Conservation (phyloP, 345 rosid species). For the Streptanthus diversifolius region DNA sequence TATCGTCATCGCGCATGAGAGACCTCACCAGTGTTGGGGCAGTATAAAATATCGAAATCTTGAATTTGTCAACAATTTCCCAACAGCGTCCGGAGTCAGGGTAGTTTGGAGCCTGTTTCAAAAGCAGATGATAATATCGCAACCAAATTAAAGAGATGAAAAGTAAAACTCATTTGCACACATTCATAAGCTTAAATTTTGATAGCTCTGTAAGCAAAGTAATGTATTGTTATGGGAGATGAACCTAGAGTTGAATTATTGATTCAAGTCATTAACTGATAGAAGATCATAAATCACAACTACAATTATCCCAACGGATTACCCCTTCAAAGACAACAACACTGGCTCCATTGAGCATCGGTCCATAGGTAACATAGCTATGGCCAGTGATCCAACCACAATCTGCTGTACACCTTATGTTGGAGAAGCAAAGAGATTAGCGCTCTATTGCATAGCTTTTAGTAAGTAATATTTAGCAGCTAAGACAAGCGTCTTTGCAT, state of each 20-base stretch:
- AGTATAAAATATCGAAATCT: conserved; percentile 85
- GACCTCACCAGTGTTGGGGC: conserved; percentile 98
- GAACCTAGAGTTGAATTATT: not conserved
- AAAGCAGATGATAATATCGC: conserved; percentile 21
- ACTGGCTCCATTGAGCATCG: conserved; percentile 93
- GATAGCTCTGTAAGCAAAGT: not conserved
- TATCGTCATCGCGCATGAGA: conserved; percentile 87
- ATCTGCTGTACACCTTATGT: conserved; percentile 95
- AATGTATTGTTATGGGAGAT: not conserved
- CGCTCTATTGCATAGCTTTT: conserved; percentile 2
- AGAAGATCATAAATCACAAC: not conserved
- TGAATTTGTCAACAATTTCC: conserved; percentile 96
- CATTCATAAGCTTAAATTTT: not conserved
- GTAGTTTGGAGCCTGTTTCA: conserved; percentile 76
- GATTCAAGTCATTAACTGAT: not conserved
- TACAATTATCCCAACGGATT: conserved; percentile 22
- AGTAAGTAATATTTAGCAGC: not conserved
- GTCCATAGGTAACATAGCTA: conserved; percentile 97
- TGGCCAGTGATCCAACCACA: conserved; percentile 99
- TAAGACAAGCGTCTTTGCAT: conserved; percentile 15
- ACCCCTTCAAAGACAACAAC: conserved; percentile 90
- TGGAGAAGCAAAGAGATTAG: conserved; percentile 20
- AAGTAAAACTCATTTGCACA: not conserved
- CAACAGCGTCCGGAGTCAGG: conserved; percentile 96
- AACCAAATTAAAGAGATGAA: conserved; percentile 1